A percentile compares a stretch with the other conserved stretches of the same genome.
Evolutionary conservation across 1,284 basidiomycete species (phyloP).

Genomic region (Fomitopsis pinicola): DNA sequence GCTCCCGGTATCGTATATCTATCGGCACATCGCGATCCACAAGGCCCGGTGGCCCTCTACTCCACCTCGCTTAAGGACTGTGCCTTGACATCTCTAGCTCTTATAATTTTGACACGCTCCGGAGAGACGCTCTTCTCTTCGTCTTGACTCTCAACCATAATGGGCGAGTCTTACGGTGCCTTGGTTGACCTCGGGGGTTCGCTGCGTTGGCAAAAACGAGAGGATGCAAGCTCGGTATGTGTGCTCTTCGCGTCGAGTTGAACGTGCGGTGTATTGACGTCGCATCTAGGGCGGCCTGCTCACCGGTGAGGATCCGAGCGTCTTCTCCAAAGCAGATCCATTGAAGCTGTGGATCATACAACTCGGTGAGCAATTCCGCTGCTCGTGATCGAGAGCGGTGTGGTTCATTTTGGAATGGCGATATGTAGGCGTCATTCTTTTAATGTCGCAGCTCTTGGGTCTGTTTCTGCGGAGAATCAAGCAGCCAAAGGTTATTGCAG

Average conservation of each 20-base stretch:
- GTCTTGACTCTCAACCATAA: constrained; percentile 9
- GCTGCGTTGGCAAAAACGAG: constrained; percentile 16
- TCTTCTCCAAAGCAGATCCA: constrained; percentile 65
- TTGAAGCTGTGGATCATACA: constrained; percentile 89
- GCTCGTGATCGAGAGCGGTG: neutral
- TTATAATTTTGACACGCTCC: neutral
- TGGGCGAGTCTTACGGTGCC: constrained; percentile 24
- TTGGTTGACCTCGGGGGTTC: constrained; percentile 19
- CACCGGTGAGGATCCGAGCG: constrained; percentile 67
- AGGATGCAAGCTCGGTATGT: constrained; percentile 19
- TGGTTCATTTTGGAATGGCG: neutral
- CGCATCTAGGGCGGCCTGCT: constrained; percentile 61
- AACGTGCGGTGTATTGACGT: neutral
- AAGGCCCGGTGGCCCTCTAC: neutral
- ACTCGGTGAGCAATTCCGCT: constrained; percentile 49
- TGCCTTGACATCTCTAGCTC: neutral
- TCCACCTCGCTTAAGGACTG: neutral
- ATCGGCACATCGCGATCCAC: neutral
- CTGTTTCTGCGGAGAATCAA: constrained; percentile 66
- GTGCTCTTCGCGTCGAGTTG: neutral
- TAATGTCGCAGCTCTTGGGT: constrained; percentile 75
- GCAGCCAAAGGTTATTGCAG: constrained; percentile 86
- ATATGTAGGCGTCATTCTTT: constrained; percentile 68
- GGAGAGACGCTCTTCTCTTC: neutral
- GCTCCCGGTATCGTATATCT: neutral